Conservation (phyloP, 805 yeast genomes). For the Nakazawaea ernobii region DNA sequence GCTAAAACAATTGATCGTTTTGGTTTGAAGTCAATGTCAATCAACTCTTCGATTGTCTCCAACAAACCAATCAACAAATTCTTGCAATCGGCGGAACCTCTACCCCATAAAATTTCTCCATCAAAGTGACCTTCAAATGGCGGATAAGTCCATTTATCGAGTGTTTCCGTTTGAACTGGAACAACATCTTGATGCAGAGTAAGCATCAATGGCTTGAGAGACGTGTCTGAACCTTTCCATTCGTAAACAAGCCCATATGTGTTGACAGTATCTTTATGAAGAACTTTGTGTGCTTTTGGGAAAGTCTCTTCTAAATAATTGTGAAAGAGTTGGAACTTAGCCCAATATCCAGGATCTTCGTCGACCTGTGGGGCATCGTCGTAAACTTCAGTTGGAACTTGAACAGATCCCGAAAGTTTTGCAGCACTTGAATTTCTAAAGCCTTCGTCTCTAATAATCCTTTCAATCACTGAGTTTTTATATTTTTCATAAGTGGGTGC, state of each 20-base stretch:
- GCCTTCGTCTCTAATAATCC: slow-evolving; percentile 28
- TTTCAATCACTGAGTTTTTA: slow-evolving; percentile 12
- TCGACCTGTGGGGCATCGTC: slow-evolving; percentile 47
- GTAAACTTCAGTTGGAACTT: slow-evolving; percentile 44
- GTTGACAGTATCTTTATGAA: slow-evolving; percentile 50
- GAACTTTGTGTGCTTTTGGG: slow-evolving; percentile 43
- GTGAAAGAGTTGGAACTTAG: slow-evolving; percentile 42
- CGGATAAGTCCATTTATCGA: slow-evolving; percentile 54
- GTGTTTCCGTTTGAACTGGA: slow-evolving; percentile 59
- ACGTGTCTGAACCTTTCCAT: slow-evolving; percentile 50
- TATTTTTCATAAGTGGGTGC: slow-evolving; percentile 14
- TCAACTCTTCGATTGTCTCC: slow-evolving; percentile 55
- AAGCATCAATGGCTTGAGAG: slow-evolving; percentile 55
- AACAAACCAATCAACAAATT: slow-evolving; percentile 56
- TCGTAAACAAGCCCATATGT: slow-evolving; percentile 56
- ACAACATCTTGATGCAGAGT: slow-evolving; percentile 78
- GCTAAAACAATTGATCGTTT: slow-evolving; percentile 55
- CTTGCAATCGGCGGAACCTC: slow-evolving; percentile 74
- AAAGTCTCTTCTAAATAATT: slow-evolving; percentile 46
- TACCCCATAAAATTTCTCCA: slow-evolving; percentile 59
- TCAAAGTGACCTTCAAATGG: slow-evolving; percentile 65
- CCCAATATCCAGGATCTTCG: slow-evolving; percentile 48
- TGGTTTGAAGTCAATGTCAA: slow-evolving; percentile 48
- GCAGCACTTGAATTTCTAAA: slow-evolving; percentile 32
- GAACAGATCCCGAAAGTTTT: slow-evolving; percentile 43